Evolutionary conservation across 176 grass and related monocot species (phyloP).

Genomic region (Bonia amplexicaulis): DNA sequence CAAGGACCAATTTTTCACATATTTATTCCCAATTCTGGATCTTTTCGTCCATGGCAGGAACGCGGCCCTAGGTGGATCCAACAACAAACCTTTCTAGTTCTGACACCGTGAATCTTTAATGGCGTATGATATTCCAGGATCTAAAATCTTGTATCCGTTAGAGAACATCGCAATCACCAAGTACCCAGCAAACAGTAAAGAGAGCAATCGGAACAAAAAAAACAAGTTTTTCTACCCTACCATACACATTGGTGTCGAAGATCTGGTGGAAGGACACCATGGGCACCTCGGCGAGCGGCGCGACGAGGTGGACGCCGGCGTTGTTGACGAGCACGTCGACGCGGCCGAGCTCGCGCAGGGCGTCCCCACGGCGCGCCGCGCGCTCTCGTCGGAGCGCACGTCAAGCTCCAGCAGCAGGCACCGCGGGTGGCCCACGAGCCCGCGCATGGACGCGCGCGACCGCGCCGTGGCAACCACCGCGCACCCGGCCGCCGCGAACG

Average conservation of each 20-base stretch:
- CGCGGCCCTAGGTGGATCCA: not conserved
- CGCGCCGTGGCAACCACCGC: slow-evolving; percentile 73
- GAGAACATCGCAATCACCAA: not conserved
- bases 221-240: slow-evolving; percentile 6
- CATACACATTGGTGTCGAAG: slow-evolving; percentile 84
- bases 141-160: not conserved
- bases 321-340: slow-evolving; percentile 96
- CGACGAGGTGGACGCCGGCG: slow-evolving; percentile 83
- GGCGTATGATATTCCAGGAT: not conserved
- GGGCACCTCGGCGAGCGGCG: slow-evolving; percentile 72
- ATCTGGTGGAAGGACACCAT: slow-evolving; percentile 64
- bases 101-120: not conserved
- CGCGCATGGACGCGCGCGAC: slow-evolving; percentile 65
- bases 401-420: slow-evolving; percentile 62
- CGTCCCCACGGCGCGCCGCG: slow-evolving; percentile 33
- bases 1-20: not conserved
- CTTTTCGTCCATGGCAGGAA: not conserved
- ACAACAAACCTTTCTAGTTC: not conserved
- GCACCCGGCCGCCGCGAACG: slow-evolving; percentile 67
- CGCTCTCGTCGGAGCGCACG: slow-evolving; percentile 61
- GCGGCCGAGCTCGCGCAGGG: slow-evolving; percentile 44
- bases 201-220: not conserved
- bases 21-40: not conserved
- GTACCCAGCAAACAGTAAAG: not conserved
- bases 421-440: slow-evolving; percentile 42